phyloP scores from a whole-genome alignment of 169 alveolate species.

The Plasmodium cynomolgi region DNA sequence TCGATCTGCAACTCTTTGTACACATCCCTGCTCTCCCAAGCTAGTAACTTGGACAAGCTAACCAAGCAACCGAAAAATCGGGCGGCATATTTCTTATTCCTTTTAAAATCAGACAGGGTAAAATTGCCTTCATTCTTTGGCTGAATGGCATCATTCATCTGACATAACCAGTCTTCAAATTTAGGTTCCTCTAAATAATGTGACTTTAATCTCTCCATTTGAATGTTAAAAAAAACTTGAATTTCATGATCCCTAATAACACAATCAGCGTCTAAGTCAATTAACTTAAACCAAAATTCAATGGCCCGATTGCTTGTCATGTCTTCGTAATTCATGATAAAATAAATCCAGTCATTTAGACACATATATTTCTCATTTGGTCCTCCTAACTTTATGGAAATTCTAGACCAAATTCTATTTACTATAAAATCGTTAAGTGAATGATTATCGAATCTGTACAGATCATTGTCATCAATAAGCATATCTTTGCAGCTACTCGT shows the following conservation, averaged over 20 bases:
- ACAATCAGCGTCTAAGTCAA: constrained; percentile 71
- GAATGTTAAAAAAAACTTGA: constrained; percentile 68
- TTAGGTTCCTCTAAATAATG: constrained; percentile 76
- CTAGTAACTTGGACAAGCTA: constrained; percentile 66
- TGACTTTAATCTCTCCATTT: constrained; percentile 69
- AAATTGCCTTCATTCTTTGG: constrained; percentile 68
- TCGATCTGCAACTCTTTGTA: constrained; percentile 72
- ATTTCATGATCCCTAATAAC: constrained; percentile 75
- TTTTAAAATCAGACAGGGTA: constrained; percentile 70
- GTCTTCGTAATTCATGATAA: constrained; percentile 72
- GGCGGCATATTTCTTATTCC: constrained; percentile 70
- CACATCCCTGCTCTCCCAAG: constrained; percentile 76
- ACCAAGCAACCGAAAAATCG: constrained; percentile 70
- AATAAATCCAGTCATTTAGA: constrained; percentile 71
- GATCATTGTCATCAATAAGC: constrained; percentile 72
- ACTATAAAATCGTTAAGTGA: constrained; percentile 72
- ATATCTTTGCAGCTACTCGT: constrained; percentile 76
- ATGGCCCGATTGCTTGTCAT: constrained; percentile 65
- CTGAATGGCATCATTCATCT: constrained; percentile 75
- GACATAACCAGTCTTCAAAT: constrained; percentile 75
- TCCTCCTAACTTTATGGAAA: constrained; percentile 62
- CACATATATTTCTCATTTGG: constrained; percentile 75
- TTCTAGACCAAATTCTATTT: constrained; percentile 68
- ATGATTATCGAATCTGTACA: constrained; percentile 71
- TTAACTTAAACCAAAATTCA: constrained; percentile 72